phyloP scores from a whole-genome alignment of 108 stramenopile species.

The Pseudonitzschia multistriata region DNA sequence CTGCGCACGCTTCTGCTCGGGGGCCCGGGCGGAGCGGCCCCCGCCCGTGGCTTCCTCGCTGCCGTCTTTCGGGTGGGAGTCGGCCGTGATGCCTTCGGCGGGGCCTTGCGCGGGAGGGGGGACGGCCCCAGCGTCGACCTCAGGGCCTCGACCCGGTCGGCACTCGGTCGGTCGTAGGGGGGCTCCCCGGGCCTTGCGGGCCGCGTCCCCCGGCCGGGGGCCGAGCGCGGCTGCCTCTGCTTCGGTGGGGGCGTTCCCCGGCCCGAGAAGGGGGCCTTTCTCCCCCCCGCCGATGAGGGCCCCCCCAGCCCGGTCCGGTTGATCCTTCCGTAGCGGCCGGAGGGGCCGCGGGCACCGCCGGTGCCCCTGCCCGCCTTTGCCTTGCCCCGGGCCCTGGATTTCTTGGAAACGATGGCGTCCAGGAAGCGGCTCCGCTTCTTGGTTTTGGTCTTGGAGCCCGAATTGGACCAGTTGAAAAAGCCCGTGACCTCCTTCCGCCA shows the following conservation, averaged over 20 bases:
- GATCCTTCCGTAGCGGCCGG: not conserved
- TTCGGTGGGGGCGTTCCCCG: not conserved
- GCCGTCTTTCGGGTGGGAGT: not conserved
- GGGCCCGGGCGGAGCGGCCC: slow-evolving; percentile 6
- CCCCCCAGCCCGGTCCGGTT: slow-evolving; percentile 1
- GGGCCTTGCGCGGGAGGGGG: not conserved
- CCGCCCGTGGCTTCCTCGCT: not conserved
- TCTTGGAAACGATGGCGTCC: slow-evolving; percentile 28
- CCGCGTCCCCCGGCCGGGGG: not conserved
- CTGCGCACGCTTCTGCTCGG: slow-evolving; percentile 28
- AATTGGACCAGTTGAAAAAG: slow-evolving; percentile 41
- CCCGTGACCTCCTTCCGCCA: slow-evolving; percentile 70
- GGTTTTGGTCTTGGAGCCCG: slow-evolving; percentile 34
- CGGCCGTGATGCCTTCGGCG: slow-evolving; percentile 6
- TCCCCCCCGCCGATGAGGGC: not conserved
- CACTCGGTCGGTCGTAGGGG: not conserved
- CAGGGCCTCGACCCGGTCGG: slow-evolving; percentile 1
- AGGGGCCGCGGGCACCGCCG: not conserved
- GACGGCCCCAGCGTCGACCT: not conserved
- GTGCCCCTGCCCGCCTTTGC: not conserved
- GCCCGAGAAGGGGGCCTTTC: not conserved
- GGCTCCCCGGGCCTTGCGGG: not conserved
- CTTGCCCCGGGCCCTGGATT: not conserved
- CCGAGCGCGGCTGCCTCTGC: too few relatives aligned
- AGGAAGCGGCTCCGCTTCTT: slow-evolving; percentile 69